Evolutionary conservation across 352 stramenopile species (phyloP).

Genomic region (Phytophthora kernoviae): DNA sequence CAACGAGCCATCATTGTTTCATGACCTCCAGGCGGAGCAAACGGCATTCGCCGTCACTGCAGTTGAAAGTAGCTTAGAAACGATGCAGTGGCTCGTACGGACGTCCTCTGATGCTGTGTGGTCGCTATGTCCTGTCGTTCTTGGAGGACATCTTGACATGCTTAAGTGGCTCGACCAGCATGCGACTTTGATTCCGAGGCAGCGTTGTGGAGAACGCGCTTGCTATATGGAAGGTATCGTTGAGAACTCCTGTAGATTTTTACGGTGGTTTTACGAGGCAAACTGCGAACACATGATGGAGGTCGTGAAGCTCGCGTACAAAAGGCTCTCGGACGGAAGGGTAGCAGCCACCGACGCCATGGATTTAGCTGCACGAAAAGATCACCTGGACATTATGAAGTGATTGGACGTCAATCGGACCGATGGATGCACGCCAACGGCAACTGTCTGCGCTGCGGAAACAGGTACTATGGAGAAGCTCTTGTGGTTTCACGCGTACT

Average conservation of each 20-base stretch:
- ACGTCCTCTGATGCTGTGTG: too few relatives aligned
- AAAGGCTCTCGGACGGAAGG: too few relatives aligned
- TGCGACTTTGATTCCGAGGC: too few relatives aligned
- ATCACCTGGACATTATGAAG: not conserved
- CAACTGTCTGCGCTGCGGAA: not conserved
- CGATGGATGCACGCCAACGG: not conserved
- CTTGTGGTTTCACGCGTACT: slow-evolving; percentile 13
- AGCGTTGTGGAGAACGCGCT: too few relatives aligned
- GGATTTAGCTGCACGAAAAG: not conserved
- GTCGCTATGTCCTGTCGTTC: too few relatives aligned
- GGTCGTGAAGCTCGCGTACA: too few relatives aligned
- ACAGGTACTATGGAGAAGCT: slow-evolving; percentile 10
- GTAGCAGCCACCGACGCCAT: not conserved
- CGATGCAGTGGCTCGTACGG: not conserved
- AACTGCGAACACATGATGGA: too few relatives aligned
- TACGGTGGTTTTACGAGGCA: too few relatives aligned
- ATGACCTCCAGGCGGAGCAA: not conserved
- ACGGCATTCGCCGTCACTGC: slow-evolving; percentile 1
- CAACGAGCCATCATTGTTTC: not conserved
- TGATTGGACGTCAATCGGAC: not conserved
- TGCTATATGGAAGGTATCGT: too few relatives aligned
- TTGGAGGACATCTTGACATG: too few relatives aligned
- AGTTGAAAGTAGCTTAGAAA: not conserved
- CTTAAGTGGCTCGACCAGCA: too few relatives aligned
- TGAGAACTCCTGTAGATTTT: too few relatives aligned